Base-by-base conservation (phyloP, 495 filamentous ascomycete species). In the Neurospora sp. region DNA sequence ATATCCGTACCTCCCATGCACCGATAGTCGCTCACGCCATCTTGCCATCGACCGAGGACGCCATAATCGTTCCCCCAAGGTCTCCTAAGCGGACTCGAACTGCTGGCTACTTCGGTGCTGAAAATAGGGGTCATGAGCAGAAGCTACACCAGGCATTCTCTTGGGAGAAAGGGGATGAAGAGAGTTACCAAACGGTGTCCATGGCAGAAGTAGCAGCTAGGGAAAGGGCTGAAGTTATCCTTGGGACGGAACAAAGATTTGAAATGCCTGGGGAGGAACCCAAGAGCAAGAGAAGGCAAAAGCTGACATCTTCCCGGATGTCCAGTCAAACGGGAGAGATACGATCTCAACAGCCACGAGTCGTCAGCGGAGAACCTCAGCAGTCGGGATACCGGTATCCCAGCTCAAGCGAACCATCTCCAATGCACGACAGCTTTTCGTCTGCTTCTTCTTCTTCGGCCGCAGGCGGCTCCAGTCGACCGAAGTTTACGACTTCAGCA, bases 1-100 rank as follows among this genome's bases (percentile, higher is more conserved):
- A 72, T 23, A 40, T 73, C 31, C 41, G 12, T 10, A 10, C 42
- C 4, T 40, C 40, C 12, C 5, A 16, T 23, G 31, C 54, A 7
- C 37, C 40, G 10, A 62, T 70, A 4, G 4, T 66, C 35, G 39
- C 69, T 35, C 38, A 39, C 62, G 3, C 27, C 18, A 40, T 2
- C 2, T 1, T 54, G 4, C 4, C 44, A 0, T 27, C 41, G 31
- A 16, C 72, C 1, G 20, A 38, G 37, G 74, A 76, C 0, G 37
- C 71, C 0, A 37, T 42, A 0, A 69, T 77, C 1, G 76, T 77
- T 23, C 79, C 78, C 9, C 78, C 80, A 11, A 75, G 76, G 7
- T 81, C 80, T 23, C 76, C 69, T 71, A 79, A 71, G 71, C 72
- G 80, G 38, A 71, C 69, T 5, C 69, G 42, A 39, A 46, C 41